Base-by-base conservation (phyloP, 1,139 yeast genomes). In the Yamadazyma buinensis region DNA sequence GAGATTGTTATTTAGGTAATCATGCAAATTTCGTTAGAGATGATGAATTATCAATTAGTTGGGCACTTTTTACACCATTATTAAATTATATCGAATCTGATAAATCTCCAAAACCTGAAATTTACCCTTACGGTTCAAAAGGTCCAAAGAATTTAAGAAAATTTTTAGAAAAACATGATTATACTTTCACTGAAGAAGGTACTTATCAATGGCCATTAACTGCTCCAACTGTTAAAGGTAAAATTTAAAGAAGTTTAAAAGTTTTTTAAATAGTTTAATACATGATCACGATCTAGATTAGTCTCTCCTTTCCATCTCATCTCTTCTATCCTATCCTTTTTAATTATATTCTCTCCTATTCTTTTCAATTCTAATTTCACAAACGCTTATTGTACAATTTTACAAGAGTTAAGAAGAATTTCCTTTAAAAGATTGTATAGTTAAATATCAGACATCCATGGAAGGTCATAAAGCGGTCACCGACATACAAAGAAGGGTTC, bases 1-100 rank as follows among this genome's bases (percentile, higher is more conserved):
- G 95, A 60, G 98, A 94, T 61, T 85, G 92, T 43, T 67, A 83
- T 56, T 74, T 79, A 49, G 98, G 95, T 39, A 95, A 90, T 63
- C 98, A 92, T 65, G 84, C 97, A 41, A 90, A 90, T 67, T 92
- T 94, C 59, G 98, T 92, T 25, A 84, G 98, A 67, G 97, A 90
- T 57, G 99, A 92, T 59, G 99, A 92, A 67, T 77, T 94, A 57
- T 97, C 90, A 41, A 80, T 83, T 40, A 82, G 95, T 40, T 92
- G 99, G 99, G 73, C 75, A 51, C 67, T 92, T 41, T 90, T 92
- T 68, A 90, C 97, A 13, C 98, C 98, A 14, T 69, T 94, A 47
- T 74, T 94, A 57, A 67, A 90, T 43, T 73, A 75, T 59, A 71
- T 92, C 45, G 97, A 92, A 63, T 71, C 81, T 29, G 69, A 76